A percentile compares a stretch with the other conserved stretches of the same genome.
phyloP scores from a whole-genome alignment of 495 filamentous ascomycete genomes.

The Podospora tetraspora region DNA sequence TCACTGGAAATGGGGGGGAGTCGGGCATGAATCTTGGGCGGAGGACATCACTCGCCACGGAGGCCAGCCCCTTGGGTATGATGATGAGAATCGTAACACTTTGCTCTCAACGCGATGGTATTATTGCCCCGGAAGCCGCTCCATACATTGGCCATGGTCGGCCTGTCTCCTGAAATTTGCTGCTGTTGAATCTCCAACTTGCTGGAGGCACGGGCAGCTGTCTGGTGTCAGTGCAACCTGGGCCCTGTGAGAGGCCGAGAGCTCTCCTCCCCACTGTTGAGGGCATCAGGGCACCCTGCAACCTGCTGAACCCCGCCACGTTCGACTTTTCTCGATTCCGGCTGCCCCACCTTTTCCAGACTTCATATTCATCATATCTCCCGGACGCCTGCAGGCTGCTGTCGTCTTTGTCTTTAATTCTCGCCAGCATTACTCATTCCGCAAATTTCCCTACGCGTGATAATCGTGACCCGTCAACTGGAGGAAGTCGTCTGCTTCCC shows the following conservation, averaged over 20 bases:
- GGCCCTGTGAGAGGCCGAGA: not conserved
- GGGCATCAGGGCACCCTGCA: not conserved
- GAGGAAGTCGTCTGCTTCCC: not conserved
- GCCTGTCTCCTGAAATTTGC: not conserved
- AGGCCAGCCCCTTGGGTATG: not conserved
- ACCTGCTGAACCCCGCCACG: conserved; percentile 5
- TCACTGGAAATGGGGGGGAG: not conserved
- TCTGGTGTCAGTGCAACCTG: not conserved
- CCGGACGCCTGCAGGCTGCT: conserved; percentile 6
- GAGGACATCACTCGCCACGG: not conserved
- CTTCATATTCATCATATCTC: conserved; percentile 5
- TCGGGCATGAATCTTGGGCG: conserved; percentile 14
- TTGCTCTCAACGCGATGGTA: not conserved
- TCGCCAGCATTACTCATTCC: conserved; percentile 1
- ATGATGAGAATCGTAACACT: not conserved
- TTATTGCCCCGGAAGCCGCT: not conserved
- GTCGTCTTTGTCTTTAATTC: conserved; percentile 10
- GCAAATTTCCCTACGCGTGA: not conserved
- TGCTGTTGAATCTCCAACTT: not conserved
- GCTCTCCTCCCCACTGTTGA: not conserved
- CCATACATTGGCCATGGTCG: not conserved
- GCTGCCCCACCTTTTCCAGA: conserved; percentile 11
- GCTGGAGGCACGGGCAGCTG: not conserved
- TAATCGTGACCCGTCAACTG: conserved; percentile 13
- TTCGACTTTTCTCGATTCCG: conserved; percentile 13